Evolutionary conservation across 78 protist species (phyloP), one percentile per base, ranked within the genome.

Genomic region (Chrysochromulina tobinii): DNA sequence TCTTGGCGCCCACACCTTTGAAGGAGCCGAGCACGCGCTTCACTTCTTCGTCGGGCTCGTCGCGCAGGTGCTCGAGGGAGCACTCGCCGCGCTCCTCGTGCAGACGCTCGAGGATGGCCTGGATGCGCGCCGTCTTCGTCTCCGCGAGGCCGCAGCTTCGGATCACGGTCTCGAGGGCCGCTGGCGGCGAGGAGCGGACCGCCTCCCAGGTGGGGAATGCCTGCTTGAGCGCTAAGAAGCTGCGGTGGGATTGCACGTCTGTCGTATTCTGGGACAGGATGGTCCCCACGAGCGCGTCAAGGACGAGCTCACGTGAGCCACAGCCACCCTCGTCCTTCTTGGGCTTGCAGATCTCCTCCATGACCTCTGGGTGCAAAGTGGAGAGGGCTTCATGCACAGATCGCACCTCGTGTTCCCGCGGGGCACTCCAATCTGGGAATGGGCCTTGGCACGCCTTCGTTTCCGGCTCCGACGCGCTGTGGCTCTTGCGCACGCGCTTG

Each of bases 191-290:
- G 53, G 48, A 6, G 48, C 64, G 88, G 11, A 83, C 88, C 20
- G 5, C 53, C 68, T 83, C 75, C 88, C 88, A 83, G 48, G 61
- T 58, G 6, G 75, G 88, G 53, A 83, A 83, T 2, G 57, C 58
- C 15, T 2, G 18, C 53, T 83, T 83, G 51, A 83, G 88, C 15
- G 17, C 25, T 4, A 18, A 18, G 88, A 55, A 83, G n/a, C 27
- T 21, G 68, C 75, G 75, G 18, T 7, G 18, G 20, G 53, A 23
- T 9, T 53, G 2, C 51, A 15, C 11, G 68, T 83, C 88, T 8
- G 88, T 83, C 38, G 88, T 83, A 68, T 83, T 83, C 88, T 83
- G 88, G 53, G 88, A 83, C 9, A 83, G 51, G 59, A 83, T 83
- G 68, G 68, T 59, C 8, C 75, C 88, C 20, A 83, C 88, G 25